Percentiles rank a stretch among this genome's conserved stretches.
Evolutionary conservation across 2,329 filamentous ascomycete species (phyloP).

Genomic region (Neophaeococcomyces mojaviensis): DNA sequence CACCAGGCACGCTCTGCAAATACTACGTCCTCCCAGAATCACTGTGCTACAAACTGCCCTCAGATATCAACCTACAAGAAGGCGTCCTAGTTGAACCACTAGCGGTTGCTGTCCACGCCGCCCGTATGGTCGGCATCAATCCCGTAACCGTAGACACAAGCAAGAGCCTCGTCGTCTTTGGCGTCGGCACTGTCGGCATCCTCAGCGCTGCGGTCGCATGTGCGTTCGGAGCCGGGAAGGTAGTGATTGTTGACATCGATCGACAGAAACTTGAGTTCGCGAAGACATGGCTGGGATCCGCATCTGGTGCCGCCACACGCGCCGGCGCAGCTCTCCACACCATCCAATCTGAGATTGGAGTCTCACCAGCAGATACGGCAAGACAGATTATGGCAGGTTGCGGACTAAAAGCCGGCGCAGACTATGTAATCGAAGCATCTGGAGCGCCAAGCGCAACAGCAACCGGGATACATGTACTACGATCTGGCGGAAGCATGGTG

Average conservation of each 20-base stretch:
- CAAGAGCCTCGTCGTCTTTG: constrained; percentile 34
- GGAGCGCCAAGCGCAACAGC: constrained; percentile 39
- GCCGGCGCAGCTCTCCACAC: constrained; percentile 5
- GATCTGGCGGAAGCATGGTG: constrained; percentile 27
- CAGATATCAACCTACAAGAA: constrained; percentile 33
- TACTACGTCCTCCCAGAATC: constrained; percentile 33
- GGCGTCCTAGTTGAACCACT: constrained; percentile 43
- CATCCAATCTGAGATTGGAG: constrained; percentile 13
- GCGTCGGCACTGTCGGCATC: constrained; percentile 45
- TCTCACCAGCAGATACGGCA: constrained; percentile 24
- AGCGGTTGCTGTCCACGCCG: constrained; percentile 40
- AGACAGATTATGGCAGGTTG: constrained; percentile 28
- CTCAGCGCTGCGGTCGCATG: constrained; percentile 54
- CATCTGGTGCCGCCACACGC: not conserved
- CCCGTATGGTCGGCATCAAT: constrained; percentile 27
- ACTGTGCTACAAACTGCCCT: constrained; percentile 34
- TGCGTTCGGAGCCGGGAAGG: constrained; percentile 51
- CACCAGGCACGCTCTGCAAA: constrained; percentile 32
- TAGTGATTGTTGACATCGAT: constrained; percentile 56
- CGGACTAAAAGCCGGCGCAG: constrained; percentile 31
- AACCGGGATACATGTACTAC: constrained; percentile 35
- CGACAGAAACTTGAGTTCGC: constrained; percentile 53
- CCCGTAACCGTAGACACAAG: constrained; percentile 5
- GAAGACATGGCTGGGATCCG: constrained; percentile 8
- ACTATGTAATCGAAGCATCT: constrained; percentile 38